Base-by-base conservation (phyloP, 202 grass and related monocot species). In the Thinopyrum obtusiflorum region DNA sequence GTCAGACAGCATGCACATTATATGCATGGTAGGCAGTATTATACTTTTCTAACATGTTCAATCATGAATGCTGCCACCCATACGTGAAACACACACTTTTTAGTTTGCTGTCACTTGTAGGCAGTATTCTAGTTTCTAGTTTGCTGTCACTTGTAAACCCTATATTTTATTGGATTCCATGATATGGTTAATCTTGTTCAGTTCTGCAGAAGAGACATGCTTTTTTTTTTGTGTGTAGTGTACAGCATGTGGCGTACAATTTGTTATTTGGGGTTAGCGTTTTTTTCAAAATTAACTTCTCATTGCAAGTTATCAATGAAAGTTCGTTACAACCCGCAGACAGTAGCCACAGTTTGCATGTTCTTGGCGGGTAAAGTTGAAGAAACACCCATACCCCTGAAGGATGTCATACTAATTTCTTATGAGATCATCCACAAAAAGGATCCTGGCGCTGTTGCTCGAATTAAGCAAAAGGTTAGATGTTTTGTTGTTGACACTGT, bases 391-490 rank as follows among this genome's bases (percentile, higher is more conserved):
- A 88, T 84, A 77, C 86, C 92, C 12, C 83, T 97, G 18, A 97
- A 94, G 89, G 95, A 97, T 87, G 95, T 97, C 6, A 89, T 97
- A 86, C 67, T 97, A 18, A 77, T 97, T 89, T 97, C 95, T 7
- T 97, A 97, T 82, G 95, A 97, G 64, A 94, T 97, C 37, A 94
- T 97, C 40, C 78, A 97, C 88, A 97, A 94, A 85, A 97, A 94
- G 83, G 95, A 97, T 91, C 78, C 91, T 66, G 87, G 82, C 79
- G 92, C 89, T 0, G 78, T 91, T 67, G 91, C 94, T 65, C 86
- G 87, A 89, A 94, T 97, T 85, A 97, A 89, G 88, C 91, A 97
- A 81, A 90, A 90, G 95, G 95, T 97, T 76, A 83, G 55, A 70
- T 40, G 40, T 37, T 64, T 63, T 25, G 13, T 29, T 28, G 5